phyloP scores from a whole-genome alignment of 345 rosid species.

The Turritis glabra region DNA sequence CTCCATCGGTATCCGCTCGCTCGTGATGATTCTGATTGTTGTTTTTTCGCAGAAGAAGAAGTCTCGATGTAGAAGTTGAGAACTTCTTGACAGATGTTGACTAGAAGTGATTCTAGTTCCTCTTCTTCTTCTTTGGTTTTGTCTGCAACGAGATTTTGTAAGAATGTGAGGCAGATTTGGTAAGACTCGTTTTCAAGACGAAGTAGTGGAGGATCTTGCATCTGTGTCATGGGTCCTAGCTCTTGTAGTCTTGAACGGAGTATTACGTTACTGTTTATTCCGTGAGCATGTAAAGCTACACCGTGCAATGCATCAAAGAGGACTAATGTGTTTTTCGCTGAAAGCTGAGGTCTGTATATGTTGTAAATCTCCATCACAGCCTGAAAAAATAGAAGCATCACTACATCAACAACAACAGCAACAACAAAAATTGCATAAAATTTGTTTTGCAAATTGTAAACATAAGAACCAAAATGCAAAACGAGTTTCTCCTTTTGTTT shows the following conservation, averaged over 20 bases:
- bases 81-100: conserved; percentile 71
- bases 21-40: conserved; percentile 41
- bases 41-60: conserved; percentile 43
- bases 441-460: background rate
- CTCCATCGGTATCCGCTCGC: conserved; percentile 52
- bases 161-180: conserved; percentile 86
- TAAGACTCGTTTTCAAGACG: conserved; percentile 96
- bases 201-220: conserved; percentile 95
- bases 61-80: conserved; percentile 67
- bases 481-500: background rate
- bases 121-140: conserved; percentile 49
- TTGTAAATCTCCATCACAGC: conserved; percentile 94
- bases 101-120: conserved; percentile 67
- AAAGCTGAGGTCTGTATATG: conserved; percentile 76
- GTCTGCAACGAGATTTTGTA: conserved; percentile 76
- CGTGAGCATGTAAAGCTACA: conserved; percentile 80
- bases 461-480: background rate
- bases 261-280: conserved; percentile 54
- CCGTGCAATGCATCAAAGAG: conserved; percentile 83
- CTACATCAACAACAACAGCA: background rate
- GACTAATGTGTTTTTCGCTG: conserved; percentile 67
- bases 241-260: conserved; percentile 80
- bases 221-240: conserved; percentile 83
- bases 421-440: background rate
- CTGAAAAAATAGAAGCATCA: conserved; percentile 41